A percentile compares a stretch with the other conserved stretches of the same genome.
These are phyloP conservation scores for Pleurotus platypus DNA, from an alignment of 768 basidiomycete species.

Conservation along the genomic window DNA sequence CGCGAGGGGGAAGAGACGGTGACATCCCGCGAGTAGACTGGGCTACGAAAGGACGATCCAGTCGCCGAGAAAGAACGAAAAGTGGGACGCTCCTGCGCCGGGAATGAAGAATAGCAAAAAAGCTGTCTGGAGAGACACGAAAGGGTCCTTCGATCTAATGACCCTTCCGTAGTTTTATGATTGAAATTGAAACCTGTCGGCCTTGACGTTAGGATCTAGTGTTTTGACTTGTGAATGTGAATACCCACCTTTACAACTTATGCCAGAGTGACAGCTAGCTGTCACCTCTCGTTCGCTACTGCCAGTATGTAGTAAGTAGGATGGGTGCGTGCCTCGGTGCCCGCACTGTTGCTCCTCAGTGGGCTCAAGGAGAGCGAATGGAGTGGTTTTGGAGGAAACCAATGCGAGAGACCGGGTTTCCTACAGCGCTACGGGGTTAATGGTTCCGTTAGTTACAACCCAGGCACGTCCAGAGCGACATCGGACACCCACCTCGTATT, in stretches of 20 bases:
- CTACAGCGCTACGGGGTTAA: background rate
- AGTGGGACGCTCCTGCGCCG: constrained; percentile 2
- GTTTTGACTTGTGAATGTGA: background rate
- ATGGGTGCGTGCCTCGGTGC: background rate
- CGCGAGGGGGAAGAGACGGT: constrained; percentile 6
- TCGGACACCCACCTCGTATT: background rate
- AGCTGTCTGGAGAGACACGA: background rate
- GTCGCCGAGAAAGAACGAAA: constrained; percentile 4
- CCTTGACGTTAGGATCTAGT: background rate
- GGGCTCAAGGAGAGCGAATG: background rate
- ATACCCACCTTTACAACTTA: background rate
- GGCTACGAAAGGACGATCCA: constrained; percentile 5
- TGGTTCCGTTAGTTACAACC: background rate
- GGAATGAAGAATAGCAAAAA: background rate
- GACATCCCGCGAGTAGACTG: background rate
- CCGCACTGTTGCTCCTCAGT: background rate
- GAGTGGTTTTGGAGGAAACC: background rate
- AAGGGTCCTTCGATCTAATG: background rate
- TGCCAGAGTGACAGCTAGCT: background rate
- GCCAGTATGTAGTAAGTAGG: background rate
- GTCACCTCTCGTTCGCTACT: background rate
- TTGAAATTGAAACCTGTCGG: background rate
- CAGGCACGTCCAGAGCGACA: constrained; percentile 1
- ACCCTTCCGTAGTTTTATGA: background rate
- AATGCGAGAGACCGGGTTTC: background rate